phyloP scores from a whole-genome alignment of 768 basidiomycete genomes.

The Termitomyces sp. region DNA sequence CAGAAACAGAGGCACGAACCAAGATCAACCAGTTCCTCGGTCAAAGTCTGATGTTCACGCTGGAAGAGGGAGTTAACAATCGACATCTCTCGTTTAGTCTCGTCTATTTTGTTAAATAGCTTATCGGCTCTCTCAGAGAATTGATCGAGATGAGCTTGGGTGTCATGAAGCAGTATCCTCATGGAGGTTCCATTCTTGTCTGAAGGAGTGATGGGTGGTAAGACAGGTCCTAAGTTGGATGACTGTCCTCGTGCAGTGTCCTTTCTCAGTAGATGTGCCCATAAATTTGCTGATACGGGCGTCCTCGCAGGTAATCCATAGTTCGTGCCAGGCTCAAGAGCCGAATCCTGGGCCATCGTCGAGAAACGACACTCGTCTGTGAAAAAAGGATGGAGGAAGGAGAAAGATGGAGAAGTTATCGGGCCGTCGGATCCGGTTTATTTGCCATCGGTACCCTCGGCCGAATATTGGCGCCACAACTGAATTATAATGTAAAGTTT shows the following conservation, averaged over 20 bases:
- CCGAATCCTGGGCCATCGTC: not conserved
- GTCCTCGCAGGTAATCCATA: conserved; percentile 21
- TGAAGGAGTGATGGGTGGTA: conserved; percentile 38
- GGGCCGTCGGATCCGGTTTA: not conserved
- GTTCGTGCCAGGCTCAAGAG: conserved; percentile 4
- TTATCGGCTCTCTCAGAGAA: conserved; percentile 53
- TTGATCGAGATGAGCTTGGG: conserved; percentile 63
- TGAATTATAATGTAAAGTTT: not conserved
- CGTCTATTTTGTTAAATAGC: conserved; percentile 45
- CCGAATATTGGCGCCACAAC: not conserved
- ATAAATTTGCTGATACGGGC: conserved; percentile 34
- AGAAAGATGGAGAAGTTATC: too few relatives aligned
- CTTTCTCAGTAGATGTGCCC: conserved; percentile 52
- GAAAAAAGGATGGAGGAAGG: not conserved
- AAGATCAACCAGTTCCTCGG: conserved; percentile 49
- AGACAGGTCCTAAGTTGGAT: conserved; percentile 11
- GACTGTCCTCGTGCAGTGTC: conserved; percentile 23
- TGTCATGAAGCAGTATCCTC: conserved; percentile 69
- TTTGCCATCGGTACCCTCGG: not conserved
- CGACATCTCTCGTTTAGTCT: conserved; percentile 47
- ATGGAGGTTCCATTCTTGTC: conserved; percentile 69
- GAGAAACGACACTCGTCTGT: not conserved
- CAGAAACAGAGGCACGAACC: conserved; percentile 30
- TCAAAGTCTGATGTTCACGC: conserved; percentile 49
- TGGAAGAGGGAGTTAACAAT: conserved; percentile 53